Conservation (phyloP, 192 early-diverging fungal genomes). For the Podila epigama region DNA sequence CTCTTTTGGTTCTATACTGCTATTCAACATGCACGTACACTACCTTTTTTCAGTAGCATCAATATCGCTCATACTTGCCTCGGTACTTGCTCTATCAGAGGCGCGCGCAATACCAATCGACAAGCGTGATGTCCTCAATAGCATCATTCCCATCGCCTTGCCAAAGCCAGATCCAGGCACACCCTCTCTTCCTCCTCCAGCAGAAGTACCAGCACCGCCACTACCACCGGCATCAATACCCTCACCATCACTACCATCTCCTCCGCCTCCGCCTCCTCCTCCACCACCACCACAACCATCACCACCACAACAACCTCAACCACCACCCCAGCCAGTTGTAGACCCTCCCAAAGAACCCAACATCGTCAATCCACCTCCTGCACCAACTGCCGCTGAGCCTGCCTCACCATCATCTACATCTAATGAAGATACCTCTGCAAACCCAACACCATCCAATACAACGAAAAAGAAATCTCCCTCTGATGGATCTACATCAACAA, state of each 20-base stretch:
- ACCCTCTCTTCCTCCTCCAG: background rate
- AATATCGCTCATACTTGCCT: background rate
- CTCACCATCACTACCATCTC: background rate
- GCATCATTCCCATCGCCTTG: background rate
- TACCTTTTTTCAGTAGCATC: background rate
- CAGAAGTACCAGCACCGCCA: background rate
- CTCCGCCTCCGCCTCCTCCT: background rate
- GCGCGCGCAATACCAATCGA: background rate
- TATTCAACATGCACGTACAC: background rate
- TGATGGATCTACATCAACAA: too few species aligned
- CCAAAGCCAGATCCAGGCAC: background rate
- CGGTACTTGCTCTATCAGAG: background rate
- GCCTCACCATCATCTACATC: background rate
- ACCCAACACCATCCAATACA: background rate
- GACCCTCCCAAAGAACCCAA: background rate
- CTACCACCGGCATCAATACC: slow-evolving; percentile 1
- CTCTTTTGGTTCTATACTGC: background rate
- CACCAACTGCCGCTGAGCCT: too few species aligned
- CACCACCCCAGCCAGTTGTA: background rate
- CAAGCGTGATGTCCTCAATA: background rate
- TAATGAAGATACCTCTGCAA: background rate
- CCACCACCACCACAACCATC: background rate
- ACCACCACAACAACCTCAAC: background rate
- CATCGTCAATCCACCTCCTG: background rate
- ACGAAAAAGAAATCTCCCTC: background rate